Evolutionary conservation across 2,329 filamentous ascomycete species (phyloP), one percentile per base, ranked within the genome.

Genomic region (Colletotrichum sp.): DNA sequence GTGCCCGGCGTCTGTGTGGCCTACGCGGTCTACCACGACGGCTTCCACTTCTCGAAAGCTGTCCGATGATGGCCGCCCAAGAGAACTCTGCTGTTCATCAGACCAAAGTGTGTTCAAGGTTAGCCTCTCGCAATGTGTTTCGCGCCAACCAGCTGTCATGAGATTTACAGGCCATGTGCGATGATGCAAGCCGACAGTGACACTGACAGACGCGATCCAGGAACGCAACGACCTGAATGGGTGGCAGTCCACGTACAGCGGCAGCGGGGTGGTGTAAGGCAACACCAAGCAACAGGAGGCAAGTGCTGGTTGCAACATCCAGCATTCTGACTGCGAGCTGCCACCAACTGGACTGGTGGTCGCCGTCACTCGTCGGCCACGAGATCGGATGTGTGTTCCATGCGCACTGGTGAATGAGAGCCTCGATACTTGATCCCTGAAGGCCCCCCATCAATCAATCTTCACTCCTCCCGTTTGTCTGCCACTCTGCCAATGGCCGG

Each of bases 351-450:
- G 34, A 36, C 34, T 36, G 34, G 34, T 36, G 34, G 36, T 10
- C 36, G 36, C 36, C 16, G 36, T n/a, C 36, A 44, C 16, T 44
- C 36, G 8, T 39, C 36, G 36, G 36, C 36, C 36, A 39, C 36
- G 36, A 39, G 36, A 39, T 39, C 36, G 36, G 36, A 39, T 39
- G 36, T 39, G 36, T 18, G 36, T 39, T 39, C 36, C 36, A 39
- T 39, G 36, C 67, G 57, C 66, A 62, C 72, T 65, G 49, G 59
- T 44, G 36, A 44, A 44, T 18, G 36, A 16, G 16, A 44, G 36
- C 36, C 36, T 44, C 36, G 67, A 74, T 68, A 44, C 72, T 57
- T 71, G 62, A 72, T 63, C 72, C 72, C 72, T 75, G 72, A 21
- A 30, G 30, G 32, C 52, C 65, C 66, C 71, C 66, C 68, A 36